Base-by-base conservation (phyloP, 805 yeast species). In the Starmerella roubikii region DNA sequence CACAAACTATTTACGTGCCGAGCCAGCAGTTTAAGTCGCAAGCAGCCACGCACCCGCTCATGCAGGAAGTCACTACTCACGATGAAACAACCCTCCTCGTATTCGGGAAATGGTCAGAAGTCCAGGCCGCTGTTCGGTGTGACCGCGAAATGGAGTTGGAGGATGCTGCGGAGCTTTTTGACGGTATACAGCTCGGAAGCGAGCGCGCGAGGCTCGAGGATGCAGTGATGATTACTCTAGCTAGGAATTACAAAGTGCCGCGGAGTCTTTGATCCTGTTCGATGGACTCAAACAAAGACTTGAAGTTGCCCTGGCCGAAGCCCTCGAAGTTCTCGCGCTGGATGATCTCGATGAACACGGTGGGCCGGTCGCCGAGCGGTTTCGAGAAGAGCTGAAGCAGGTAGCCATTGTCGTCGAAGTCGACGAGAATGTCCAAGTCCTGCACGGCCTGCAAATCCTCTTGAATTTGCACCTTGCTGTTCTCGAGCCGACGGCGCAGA, bases 281-380 rank as follows among this genome's bases (percentile, higher is more conserved):
- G 41, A 83, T 74, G 6, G 79, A 72, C 53, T 82, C 86, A 53
- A 80, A 83, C 28, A 84, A 61, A 0, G 91, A 80, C 54, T 74
- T 78, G 62, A 83, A 83, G 44, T 85, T 83, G 2, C 94, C 94
- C 35, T 84, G 84, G 1, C 94, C 94, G 58, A 83, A 83, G 0
- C 94, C 94, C 44, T 76, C 69, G 54, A 80, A 86, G 51, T 80
- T 78, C 49, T 68, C 65, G 44, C 94, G 68, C 58, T 83, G 91
- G 45, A 83, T 83, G 19, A 83, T 68, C 56, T 83, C 94, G 47
- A 83, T 62, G 54, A 83, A 83, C 32, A 82, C 65, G 0, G 93
- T 81, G 22, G 94, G 94, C 28, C 93, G 65, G 51, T 77, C 86
- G 45, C 71, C 69, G 15, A 80, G 54, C 0, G 93, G 88, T 48